Evolutionary conservation across 179 eudicot genomes (phyloP), one percentile per base, ranked within the genome.

Genomic region (Gypsophila paniculata): DNA sequence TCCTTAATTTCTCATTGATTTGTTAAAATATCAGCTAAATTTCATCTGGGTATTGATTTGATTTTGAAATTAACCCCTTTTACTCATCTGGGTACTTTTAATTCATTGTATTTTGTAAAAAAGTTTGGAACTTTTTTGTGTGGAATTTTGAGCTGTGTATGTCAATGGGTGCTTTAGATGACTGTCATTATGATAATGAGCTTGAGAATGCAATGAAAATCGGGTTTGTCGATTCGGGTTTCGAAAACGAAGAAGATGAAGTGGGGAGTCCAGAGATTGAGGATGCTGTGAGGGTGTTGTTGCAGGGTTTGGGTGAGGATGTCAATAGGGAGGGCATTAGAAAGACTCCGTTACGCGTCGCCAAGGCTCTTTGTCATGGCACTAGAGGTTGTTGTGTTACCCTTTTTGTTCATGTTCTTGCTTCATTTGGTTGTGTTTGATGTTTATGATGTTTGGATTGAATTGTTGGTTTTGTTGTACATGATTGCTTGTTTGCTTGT

Each of bases 231-330:
- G 76, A 77, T 62, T 74, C 74, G 73, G 82, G 73, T 74, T 66
- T 67, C 26, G 90, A 80, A 76, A 67, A 74, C 13, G 85, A 67
- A 36, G 90, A 80, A 76, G 67, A 74, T 15, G 84, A 84, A 60
- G 60, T 70, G 19, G 89, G 87, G 74, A 81, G 75, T 65, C 8
- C 69, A 42, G 82, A 79, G 61, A 87, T 90, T 81, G 81, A 88
- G 72, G 87, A 85, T 74, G 96, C 95, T 74, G 96, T 92, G 39
- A 90, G 83, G 66, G 83, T 84, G 72, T 74, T 92, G 10, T 83
- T 92, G 89, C 84, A 79, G 66, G 96, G 92, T 11, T 79, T 92
- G 83, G 92, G 92, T 65, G 98, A 92, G 63, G 96, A 92, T 84
- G 52, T 88, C 74, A 85, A 86, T 46, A 80, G 98, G 62, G 92